A percentile compares a stretch with the other conserved stretches of the same genome.
These are phyloP conservation scores for Tulasnella sp. DNA, from an alignment of 768 basidiomycete species.

Conservation along the genomic window DNA sequence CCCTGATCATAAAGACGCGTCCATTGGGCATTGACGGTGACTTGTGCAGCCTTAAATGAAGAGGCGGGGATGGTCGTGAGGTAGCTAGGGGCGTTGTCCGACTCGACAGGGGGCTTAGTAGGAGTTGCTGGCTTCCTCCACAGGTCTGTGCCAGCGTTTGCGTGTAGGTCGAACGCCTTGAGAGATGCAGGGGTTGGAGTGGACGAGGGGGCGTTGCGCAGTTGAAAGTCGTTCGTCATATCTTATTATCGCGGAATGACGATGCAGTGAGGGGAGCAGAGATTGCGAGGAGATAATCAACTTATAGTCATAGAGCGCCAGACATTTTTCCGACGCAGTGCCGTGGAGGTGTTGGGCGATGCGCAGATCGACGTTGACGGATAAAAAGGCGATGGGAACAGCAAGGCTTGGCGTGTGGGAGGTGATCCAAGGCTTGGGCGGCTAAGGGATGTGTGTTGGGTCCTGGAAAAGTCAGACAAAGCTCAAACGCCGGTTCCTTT, in stretches of 20 bases:
- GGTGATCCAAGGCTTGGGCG: neutral
- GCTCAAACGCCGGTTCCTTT: conserved; percentile 9
- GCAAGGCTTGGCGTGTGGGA: neutral
- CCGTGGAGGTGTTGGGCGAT: neutral
- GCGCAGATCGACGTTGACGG: neutral
- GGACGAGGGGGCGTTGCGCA: conserved; percentile 5
- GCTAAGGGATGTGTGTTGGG: conserved; percentile 8
- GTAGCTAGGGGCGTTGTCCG: conserved; percentile 31
- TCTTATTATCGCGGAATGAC: neutral
- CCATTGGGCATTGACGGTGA: conserved; percentile 34
- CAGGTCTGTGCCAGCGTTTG: conserved; percentile 33
- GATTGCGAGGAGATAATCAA: neutral
- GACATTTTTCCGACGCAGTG: neutral
- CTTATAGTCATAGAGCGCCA: neutral
- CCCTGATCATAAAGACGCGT: conserved; percentile 36
- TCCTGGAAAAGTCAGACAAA: neutral
- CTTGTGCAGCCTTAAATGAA: conserved; percentile 32
- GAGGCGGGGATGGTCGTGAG: conserved; percentile 24
- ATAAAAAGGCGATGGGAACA: neutral
- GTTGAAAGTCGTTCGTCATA: neutral
- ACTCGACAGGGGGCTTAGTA: conserved; percentile 28
- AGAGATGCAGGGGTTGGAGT: neutral
- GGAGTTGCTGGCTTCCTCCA: conserved; percentile 34
- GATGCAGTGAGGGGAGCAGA: too few relatives aligned
- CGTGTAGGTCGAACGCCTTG: conserved; percentile 20